Base-by-base conservation (phyloP, 345 rosid species). In the Firmiana major region DNA sequence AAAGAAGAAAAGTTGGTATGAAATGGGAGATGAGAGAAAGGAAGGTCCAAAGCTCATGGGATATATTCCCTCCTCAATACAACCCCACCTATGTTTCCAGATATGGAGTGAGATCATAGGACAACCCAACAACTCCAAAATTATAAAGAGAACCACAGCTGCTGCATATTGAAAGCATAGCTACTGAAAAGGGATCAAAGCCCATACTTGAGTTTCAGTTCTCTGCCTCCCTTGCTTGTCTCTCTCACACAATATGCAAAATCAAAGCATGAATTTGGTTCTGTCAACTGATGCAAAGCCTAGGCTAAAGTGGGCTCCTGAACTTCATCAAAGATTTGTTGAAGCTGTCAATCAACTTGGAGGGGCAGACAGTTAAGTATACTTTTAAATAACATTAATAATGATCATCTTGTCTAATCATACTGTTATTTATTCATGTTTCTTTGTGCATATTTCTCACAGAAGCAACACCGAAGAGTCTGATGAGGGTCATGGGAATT, bases 381-480 rank as follows among this genome's bases (percentile, higher is more conserved):
- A 63, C 5, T 38, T 59, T 79, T 17, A 51, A 3, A 70, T 54
- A 63, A 19, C 21, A 21, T 26, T 46, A 26, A 40, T 43, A 7
- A 43, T 21, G 45, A 59, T 38, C 63, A 22, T 78, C 28, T 77
- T 58, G n/a, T 71, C 22, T 59, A 10, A 17, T 45, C 66, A 46
- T 70, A 22, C 34, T 62, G 19, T 31, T 57, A 7, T 34, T 71
- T 53, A 57, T 60, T 68, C 17, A 74, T 70, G 2, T 78, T 77
- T 49, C 31, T 77, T 40, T 85, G 63, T 45, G 54, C 68, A 68
- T 24, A 0, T 76, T 0, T 77, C 21, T 86, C 57, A 81, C 87
- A 96, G 99, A 91, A 79, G 99, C 99, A 78, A 96, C 98, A 77
- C 99, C 99, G 2, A 96, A 90, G 89, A 86, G 93, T 83, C 83